Evolutionary conservation across 176 grass and related monocot genomes (phyloP).

Genomic region (Carex cristatella): DNA sequence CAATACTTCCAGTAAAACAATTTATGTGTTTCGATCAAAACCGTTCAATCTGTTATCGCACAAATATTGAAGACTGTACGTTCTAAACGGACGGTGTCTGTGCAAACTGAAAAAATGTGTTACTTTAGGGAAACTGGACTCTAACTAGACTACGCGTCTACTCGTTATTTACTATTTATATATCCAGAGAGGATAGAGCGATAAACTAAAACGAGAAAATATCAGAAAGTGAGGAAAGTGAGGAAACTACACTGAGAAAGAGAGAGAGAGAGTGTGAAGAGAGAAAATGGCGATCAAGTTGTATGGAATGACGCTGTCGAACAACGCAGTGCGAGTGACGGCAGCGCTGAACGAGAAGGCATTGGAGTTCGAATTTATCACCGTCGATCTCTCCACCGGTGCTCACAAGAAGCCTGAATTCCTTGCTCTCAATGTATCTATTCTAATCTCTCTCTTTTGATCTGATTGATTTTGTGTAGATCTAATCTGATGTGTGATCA

Average conservation of each 20-base stretch:
- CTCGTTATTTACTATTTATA: background rate
- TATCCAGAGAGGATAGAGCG: background rate
- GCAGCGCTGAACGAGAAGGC: slow-evolving; percentile 67
- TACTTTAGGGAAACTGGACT: too few relatives aligned
- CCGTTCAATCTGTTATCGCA: too few relatives aligned
- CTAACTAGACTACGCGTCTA: too few relatives aligned
- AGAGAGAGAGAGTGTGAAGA: background rate
- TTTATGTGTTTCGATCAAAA: too few relatives aligned
- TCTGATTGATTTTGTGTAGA: background rate
- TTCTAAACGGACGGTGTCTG: too few relatives aligned
- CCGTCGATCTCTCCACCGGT: slow-evolving; percentile 65
- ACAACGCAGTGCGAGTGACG: slow-evolving; percentile 44
- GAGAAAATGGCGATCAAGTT: slow-evolving; percentile 52
- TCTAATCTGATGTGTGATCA: background rate
- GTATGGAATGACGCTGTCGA: slow-evolving; percentile 50
- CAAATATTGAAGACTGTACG: too few relatives aligned
- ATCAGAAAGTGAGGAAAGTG: background rate
- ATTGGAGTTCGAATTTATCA: slow-evolving; percentile 57
- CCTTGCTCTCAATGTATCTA: slow-evolving; percentile 61
- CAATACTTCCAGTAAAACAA: too few relatives aligned
- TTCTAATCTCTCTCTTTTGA: background rate
- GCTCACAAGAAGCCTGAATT: slow-evolving; percentile 76
- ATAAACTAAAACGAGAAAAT: background rate
- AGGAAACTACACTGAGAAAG: background rate
- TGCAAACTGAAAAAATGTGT: too few relatives aligned